Evolutionary conservation across 116 monocot genomes (phyloP).

Genomic region (Trichopus zeylanicus): DNA sequence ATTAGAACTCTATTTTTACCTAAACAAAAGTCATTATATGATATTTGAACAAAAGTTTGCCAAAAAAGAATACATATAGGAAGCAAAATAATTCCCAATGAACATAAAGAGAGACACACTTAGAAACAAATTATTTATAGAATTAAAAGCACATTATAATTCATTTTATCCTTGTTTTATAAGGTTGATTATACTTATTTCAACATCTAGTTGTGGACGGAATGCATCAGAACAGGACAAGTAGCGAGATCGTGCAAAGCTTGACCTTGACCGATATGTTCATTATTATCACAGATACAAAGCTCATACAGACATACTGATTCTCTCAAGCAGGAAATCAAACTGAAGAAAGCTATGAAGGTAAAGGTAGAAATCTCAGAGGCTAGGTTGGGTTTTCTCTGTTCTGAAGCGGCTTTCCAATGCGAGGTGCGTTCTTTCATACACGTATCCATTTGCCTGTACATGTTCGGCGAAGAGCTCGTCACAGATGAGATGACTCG

Average conservation of each 20-base stretch:
- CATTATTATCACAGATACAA: constrained; percentile 13
- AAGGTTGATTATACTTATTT: too few species aligned
- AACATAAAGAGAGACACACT: too few species aligned
- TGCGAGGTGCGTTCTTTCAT: constrained; percentile 3
- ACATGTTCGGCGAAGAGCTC: constrained; percentile 20
- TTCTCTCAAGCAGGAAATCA: constrained; percentile 3
- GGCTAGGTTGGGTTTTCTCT: background rate
- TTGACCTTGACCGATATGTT: background rate
- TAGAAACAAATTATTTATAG: too few species aligned
- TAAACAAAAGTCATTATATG: too few species aligned
- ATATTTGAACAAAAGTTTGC: too few species aligned
- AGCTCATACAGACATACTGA: background rate
- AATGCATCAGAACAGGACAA: background rate
- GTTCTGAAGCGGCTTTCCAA: constrained; percentile 1
- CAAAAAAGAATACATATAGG: too few species aligned
- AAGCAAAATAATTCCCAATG: too few species aligned
- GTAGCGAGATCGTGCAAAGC: background rate
- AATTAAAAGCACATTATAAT: too few species aligned
- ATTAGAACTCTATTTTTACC: too few species aligned
- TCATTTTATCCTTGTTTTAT: too few species aligned
- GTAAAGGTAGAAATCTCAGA: background rate
- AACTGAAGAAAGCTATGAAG: background rate
- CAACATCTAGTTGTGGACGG: constrained; percentile 12
- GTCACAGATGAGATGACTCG: constrained; percentile 5
- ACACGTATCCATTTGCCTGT: constrained; percentile 15